Base-by-base conservation (phyloP, 1,284 basidiomycete genomes). In the Cryptococcus amylolentus region DNA sequence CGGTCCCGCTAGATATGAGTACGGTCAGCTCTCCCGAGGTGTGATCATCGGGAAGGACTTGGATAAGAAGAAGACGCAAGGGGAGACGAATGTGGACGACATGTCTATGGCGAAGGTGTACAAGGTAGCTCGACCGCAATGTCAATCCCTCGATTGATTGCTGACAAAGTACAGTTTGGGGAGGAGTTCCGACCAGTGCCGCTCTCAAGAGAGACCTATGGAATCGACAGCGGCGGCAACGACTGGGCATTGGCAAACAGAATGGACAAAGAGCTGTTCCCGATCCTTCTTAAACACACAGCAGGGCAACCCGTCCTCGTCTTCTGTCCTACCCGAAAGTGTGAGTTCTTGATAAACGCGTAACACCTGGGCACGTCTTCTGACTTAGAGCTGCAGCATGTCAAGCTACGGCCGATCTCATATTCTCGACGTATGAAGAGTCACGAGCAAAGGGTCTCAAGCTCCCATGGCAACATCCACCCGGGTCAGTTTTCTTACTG, bases 151-250 rank as follows among this genome's bases (percentile, higher is more conserved):
- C 12, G 2, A 55, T n/a, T 51, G 39, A 28, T n/a, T 23, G 47
- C 57, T 62, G 28, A 56, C 14, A 44, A 8, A 44, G 20, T 7
- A 20, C 48, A 94, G 91, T 97, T 97, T 65, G 91, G 89, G 2
- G 91, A 96, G 66, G 87, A 91, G 55, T 95, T 84, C 70, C 83
- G 93, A 20, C 91, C 93, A 0, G 93, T 91, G 75, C 86, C 86
- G 60, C 81, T 97, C 3, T 84, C 82, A 4, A 84, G 87, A 55
- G 80, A 84, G 62, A 86, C 91, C 2, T 81, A 87, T 56, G 84
- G 86, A 16, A 77, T 73, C 60, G 85, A 83, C 56, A 58, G 64
- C 76, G 82, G 63, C 80, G 84, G 61, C 55, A 94, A 93, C 64
- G 89, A 94, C 57, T 95, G 90, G 67, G 82, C 82, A 9, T 94